Base-by-base conservation (phyloP, 805 yeast genomes). In the Myxozyma melibiosi region DNA sequence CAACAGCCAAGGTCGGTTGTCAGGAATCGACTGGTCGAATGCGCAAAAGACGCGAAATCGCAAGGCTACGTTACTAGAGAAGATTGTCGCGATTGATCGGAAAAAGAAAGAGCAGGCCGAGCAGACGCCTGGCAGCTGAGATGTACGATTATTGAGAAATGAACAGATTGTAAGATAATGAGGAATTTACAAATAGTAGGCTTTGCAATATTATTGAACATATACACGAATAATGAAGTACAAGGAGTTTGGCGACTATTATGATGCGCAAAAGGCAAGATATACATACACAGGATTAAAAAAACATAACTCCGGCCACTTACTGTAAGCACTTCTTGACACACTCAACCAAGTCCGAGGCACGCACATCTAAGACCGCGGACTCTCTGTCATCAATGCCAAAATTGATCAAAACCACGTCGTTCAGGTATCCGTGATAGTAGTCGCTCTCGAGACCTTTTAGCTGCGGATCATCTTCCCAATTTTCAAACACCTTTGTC, bases 361-460 rank as follows among this genome's bases (percentile, higher is more conserved):
- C 64, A 24, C 53, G 51, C 25, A 60, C 64, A 20, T 60, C 64
- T 18, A 60, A 18, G 14, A 57, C 54, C 8, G 64, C 64, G 7
- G 61, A 42, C 30, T 60, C 64, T 30, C 47, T 25, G 40, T 60
- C 64, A 13, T 60, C 62, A 16, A 60, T 60, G 16, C 62, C 64
- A 44, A 60, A 60, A 9, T 54, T 47, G 25, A 60, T 53, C 31
- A 60, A 47, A 9, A 60, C 47, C 9, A 60, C 48, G 24, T 60
- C 64, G 27, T 58, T 57, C 22, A 60, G 52, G 37, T 60, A 60
- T n/a, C 64, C 64, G 37, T 60, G 64, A 33, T 60, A 60, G 46
- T 43, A 60, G 25, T 60, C 64, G 13, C 64, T 58, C 22, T 43
- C 46, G 3, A 58, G 20, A 3, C 63, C 55, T n/a, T 38, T 37